Base-by-base conservation (phyloP, 805 yeast genomes). In the Ogataea haglerorum region DNA sequence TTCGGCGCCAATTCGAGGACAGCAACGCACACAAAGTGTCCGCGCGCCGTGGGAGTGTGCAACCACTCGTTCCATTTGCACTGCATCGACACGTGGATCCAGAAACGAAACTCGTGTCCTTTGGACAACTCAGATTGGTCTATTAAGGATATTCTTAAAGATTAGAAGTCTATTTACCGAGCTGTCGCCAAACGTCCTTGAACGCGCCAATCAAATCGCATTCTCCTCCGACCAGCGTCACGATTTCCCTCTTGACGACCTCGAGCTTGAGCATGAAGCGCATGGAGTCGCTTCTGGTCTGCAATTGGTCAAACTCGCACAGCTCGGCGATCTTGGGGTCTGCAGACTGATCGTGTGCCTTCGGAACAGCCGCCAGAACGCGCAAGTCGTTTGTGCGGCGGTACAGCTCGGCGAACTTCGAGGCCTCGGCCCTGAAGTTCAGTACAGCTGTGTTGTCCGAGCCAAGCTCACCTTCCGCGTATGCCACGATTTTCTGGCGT, bases 51-150 rank as follows among this genome's bases (percentile, higher is more conserved):
- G 90, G 99, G 99, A 34, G 76, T 78, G 33, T 93, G 99, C 67
- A 90, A 88, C 43, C 99, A 93, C 61, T 96, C 96, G n/a, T 93
- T 93, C 76, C 99, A 93, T 61, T 72, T 89, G 65, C 99, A 93
- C 67, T 93, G 99, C 65, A 93, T 93, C 52, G 80, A 88, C 36
- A 78, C 95, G 53, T 93, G 99, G 99, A 77, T 91, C 52, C 84
- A 84, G 63, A 86, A 95, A 12, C 82, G 99, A 67, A 87, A 90
- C 47, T 95, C 89, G 16, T 93, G 99, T 72, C 99, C 99, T 1
- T 72, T 93, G 60, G 98, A 91, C 67, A 90, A 85, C 65, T 81
- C 85, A 54, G 95, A 86, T 41, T 91, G 99, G 98, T 50, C 54
- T 17, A 46, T 60, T 35, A 60, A 60, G 32, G 61, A 60, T 41